Evolutionary conservation across 2,329 filamentous ascomycete species (phyloP).

Genomic region (Talaromyces sp.): DNA sequence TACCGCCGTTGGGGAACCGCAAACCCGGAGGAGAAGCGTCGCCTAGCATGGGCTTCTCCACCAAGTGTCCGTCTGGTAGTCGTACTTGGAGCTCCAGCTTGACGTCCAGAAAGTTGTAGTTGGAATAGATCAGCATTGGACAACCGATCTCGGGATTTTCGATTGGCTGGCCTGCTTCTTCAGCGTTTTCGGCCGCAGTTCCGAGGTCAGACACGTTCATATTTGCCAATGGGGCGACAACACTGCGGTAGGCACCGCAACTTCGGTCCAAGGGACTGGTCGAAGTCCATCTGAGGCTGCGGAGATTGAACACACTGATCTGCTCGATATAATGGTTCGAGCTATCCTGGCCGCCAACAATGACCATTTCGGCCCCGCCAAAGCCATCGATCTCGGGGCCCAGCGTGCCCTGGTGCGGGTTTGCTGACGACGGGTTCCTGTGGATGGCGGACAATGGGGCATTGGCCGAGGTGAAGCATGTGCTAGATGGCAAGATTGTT

Average conservation of each 20-base stretch:
- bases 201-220: constrained; percentile 42
- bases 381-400: constrained; percentile 84
- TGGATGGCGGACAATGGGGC: constrained; percentile 82
- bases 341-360: constrained; percentile 93
- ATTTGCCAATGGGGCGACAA: constrained; percentile 70
- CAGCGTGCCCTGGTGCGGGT: constrained; percentile 79
- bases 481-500: constrained; percentile 81
- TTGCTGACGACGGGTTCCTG: constrained; percentile 76
- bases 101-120: constrained; percentile 97
- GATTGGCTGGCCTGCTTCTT: constrained; percentile 26
- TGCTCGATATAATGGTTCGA: constrained; percentile 99
- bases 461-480: constrained; percentile 75
- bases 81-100: constrained; percentile 91
- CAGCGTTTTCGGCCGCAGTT: constrained; percentile 33
- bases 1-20: constrained; percentile 89
- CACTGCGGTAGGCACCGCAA: constrained; percentile 92
- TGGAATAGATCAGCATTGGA: constrained; percentile 94
- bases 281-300: constrained; percentile 91
- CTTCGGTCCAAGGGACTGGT: constrained; percentile 82
- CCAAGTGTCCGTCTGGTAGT: constrained; percentile 72
- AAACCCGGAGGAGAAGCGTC: constrained; percentile 84
- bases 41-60: constrained; percentile 78
- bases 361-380: constrained; percentile 93
- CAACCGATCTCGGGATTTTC: constrained; percentile 38
- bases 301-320: constrained; percentile 94